Base-by-base conservation (phyloP, 139 green algal species). In the Coelastrella sp. region DNA sequence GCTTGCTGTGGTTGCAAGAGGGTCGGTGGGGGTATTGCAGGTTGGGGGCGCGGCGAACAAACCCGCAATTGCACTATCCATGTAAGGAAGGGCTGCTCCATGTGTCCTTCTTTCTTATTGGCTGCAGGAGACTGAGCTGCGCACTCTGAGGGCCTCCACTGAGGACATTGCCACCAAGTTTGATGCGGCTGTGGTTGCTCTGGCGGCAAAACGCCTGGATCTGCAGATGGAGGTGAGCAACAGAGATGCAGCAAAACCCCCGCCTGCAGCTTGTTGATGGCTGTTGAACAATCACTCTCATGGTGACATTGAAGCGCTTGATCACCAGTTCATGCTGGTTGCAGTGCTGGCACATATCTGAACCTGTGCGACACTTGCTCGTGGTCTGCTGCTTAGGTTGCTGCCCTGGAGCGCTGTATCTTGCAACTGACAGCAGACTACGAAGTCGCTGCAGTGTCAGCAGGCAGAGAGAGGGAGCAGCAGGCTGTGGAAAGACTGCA, bases 61-160 rank as follows among this genome's bases (percentile, higher is more conserved):
- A 49, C 3, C 35, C 1, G 35, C 35, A 49, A 49, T 49, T 49
- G 35, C 35, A 49, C 1, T 49, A 49, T 49, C 35, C 35, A 49
- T 1, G 35, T 49, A 49, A 5, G 35, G 1, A 1, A 49, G 35
- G 35, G 35, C 35, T 49, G 35, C 35, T 49, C 35, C 3, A 3
- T 49, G 35, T 49, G 35, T 49, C 35, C 35, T 49, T 49, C 35
- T 49, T 49, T 49, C 35, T 49, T 1, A 3, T 49, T 58, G 70
- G 8, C 8, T 83, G 85, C 85, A 90, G 85, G 87, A 91, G 75
- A 78, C 78, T 63, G 87, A 91, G 63, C 75, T 85, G 78, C 78
- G 87, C 65, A 86, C 87, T 6, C 27, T 91, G 22, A 80, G 72
- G 63, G 87, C 87, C 4, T 61, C 87, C 22, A 78, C 87, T n/a